Conservation (phyloP, 352 stramenopile genomes). For the Phytopythium sindhum region DNA sequence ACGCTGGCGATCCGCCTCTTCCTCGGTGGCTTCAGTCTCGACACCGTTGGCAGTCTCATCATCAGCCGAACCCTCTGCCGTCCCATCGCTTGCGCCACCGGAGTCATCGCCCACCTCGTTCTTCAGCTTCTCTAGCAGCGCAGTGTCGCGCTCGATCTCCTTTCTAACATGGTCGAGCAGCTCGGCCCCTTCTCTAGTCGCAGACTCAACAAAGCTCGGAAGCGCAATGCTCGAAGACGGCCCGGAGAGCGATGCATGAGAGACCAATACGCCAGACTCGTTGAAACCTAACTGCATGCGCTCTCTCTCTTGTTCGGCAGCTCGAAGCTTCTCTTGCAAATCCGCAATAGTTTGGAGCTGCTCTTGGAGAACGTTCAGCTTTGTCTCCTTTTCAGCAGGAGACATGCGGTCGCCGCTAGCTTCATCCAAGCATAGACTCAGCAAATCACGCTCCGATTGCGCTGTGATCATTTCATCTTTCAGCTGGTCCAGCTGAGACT, state of each 20-base stretch:
- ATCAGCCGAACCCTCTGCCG: slow-evolving; percentile 32
- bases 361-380: slow-evolving; percentile 68
- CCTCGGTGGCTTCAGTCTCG: slow-evolving; percentile 37
- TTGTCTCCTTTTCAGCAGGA: slow-evolving; percentile 49
- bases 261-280: slow-evolving; percentile 11
- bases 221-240: slow-evolving; percentile 27
- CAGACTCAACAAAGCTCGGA: slow-evolving; percentile 37
- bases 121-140: slow-evolving; percentile 71
- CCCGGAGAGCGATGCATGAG: slow-evolving; percentile 12
- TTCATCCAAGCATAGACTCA: slow-evolving; percentile 71
- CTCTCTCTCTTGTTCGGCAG: slow-evolving; percentile 62
- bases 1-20: slow-evolving; percentile 76
- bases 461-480: slow-evolving; percentile 86
- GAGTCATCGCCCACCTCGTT: slow-evolving; percentile 49
- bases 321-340: slow-evolving; percentile 74
- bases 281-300: slow-evolving; percentile 43
- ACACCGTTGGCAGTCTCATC: slow-evolving; percentile 22
- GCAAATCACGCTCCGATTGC: slow-evolving; percentile 78
- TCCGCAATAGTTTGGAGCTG: slow-evolving; percentile 78
- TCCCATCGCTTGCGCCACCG: slow-evolving; percentile 35
- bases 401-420: slow-evolving; percentile 10
- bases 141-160: slow-evolving; percentile 75
- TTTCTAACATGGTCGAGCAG: slow-evolving; percentile 67
- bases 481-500: slow-evolving; percentile 73
- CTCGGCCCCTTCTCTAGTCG: slow-evolving; percentile 58